Base-by-base conservation (phyloP, 1,284 basidiomycete genomes). In the Marasmius oreades region DNA sequence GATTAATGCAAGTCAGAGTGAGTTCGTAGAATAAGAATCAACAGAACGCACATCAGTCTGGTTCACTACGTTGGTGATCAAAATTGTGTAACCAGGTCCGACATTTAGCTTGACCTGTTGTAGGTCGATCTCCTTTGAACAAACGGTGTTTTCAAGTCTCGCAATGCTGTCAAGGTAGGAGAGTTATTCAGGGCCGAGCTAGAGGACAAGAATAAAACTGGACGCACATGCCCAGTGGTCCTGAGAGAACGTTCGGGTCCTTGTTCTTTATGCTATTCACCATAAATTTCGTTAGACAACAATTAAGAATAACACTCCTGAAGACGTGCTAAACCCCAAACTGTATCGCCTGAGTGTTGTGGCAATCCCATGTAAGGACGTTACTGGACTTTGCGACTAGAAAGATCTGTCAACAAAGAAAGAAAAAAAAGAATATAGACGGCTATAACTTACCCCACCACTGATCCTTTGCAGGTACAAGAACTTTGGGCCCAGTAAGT, bases 61-160 rank as follows among this genome's bases (percentile, higher is more conserved):
- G 74, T 92, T 88, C 59, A 84, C 55, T 4, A 70, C 62, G 70
- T 87, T 78, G 28, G 84, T 78, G 48, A 92, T 67, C 57, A 74
- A 69, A 66, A 92, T 62, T 37, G 70, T 77, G 70, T 85, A 92
- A 51, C 81, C 80, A 16, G 67, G 69, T 2, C 71, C 80, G 26
- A 74, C 67, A 8, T 72, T 46, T 53, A 77, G 73, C 64, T 64
- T 68, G 45, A 77, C 67, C 66, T 79, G 76, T 55, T 82, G 71
- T 56, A 72, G 67, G 26, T 77, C 78, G 64, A 88, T 74, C 23
- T 70, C 67, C 64, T 77, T 73, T 8, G 84, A 86, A 70, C 86
- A 88, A 55, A 86, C 79, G 52, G 73, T 80, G 70, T 84, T 85
- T 56, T 77, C 63, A 56, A 84, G 69, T 54, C 77, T 67, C 33